Conservation (phyloP, 179 eudicot genomes). For the Pouteria campechiana region DNA sequence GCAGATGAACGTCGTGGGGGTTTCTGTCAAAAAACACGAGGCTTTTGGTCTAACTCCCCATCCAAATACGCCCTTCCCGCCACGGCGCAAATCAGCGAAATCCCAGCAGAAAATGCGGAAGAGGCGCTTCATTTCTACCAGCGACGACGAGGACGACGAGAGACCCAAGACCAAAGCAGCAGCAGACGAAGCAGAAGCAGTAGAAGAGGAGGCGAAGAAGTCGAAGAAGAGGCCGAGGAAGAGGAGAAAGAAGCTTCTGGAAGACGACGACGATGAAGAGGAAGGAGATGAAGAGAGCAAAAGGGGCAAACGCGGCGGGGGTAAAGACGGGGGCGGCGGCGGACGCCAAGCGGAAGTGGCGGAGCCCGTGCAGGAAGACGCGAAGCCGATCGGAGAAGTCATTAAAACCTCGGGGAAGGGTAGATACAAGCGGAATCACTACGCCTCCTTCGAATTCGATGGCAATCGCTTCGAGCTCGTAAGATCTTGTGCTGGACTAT, state of each 20-base stretch:
- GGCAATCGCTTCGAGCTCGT: slow-evolving; percentile 58
- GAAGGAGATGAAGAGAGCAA: neutral
- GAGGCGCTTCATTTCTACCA: slow-evolving; percentile 12
- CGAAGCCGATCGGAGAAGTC: slow-evolving; percentile 47
- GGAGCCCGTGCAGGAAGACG: slow-evolving; percentile 34
- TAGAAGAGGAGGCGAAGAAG: slow-evolving; percentile 6
- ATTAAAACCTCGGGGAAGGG: slow-evolving; percentile 64
- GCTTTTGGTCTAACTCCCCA: too few species aligned
- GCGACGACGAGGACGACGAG: slow-evolving; percentile 5
- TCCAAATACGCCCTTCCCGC: too few species aligned
- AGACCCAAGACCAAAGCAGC: slow-evolving; percentile 1
- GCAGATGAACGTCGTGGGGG: too few species aligned
- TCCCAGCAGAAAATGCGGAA: too few species aligned
- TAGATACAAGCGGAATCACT: slow-evolving; percentile 27
- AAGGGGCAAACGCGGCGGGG: neutral
- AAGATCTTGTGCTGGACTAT: slow-evolving; percentile 11
- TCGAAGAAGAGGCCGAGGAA: slow-evolving; percentile 14
- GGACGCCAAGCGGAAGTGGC: slow-evolving; percentile 30
- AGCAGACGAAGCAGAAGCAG: neutral
- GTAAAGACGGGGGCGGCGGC: slow-evolving; percentile 10
- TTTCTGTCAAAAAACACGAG: too few species aligned
- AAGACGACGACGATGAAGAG: slow-evolving; percentile 10
- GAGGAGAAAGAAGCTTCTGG: slow-evolving; percentile 5
- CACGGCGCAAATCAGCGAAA: too few species aligned
- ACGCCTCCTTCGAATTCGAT: slow-evolving; percentile 43